phyloP scores from a whole-genome alignment of 805 yeast species.

The Cyberlindnera xylosilytica region DNA sequence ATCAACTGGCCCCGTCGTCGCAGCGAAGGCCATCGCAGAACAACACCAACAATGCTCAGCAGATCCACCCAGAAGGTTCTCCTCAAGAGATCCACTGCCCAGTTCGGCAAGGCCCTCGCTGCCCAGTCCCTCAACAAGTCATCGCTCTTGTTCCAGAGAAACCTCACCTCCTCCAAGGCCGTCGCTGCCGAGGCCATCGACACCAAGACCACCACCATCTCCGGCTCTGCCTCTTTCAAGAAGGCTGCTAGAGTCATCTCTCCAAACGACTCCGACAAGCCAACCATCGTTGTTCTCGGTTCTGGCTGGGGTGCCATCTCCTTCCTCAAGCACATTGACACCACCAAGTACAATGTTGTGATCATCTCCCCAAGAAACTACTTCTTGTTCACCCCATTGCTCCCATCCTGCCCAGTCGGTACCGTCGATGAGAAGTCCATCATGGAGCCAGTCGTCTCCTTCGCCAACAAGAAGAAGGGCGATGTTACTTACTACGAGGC shows the following conservation, averaged over 20 bases:
- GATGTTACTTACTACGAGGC: conserved; percentile 86
- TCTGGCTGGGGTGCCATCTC: conserved; percentile 97
- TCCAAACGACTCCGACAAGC: conserved; percentile 32
- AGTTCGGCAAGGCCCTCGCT: conserved; percentile 9
- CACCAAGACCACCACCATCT: conserved; percentile 14
- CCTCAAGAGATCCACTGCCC: conserved; percentile 15
- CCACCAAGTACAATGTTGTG: conserved; percentile 83
- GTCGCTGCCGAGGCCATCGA: conserved; percentile 9
- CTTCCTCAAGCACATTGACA: conserved; percentile 77
- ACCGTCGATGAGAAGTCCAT: conserved; percentile 87
- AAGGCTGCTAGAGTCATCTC: conserved; percentile 37
- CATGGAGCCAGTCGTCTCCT: conserved; percentile 88
- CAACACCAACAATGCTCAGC: conserved; percentile 9
- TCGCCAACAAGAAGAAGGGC: conserved; percentile 75
- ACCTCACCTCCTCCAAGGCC: conserved; percentile 8
- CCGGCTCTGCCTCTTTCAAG: conserved; percentile 37
- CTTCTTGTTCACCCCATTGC: conserved; percentile 87
- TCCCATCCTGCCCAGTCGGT: conserved; percentile 93
- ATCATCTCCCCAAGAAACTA: conserved; percentile 91
- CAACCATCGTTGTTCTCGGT: conserved; percentile 62
- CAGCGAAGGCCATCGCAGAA: neutral
- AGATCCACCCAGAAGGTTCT: conserved; percentile 15
- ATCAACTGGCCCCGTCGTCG: no score
- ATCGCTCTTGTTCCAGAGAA: conserved; percentile 12
- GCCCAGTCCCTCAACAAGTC: conserved; percentile 14